Base-by-base conservation (phyloP, 2,329 filamentous ascomycete genomes). In the Orbilia javanica region DNA sequence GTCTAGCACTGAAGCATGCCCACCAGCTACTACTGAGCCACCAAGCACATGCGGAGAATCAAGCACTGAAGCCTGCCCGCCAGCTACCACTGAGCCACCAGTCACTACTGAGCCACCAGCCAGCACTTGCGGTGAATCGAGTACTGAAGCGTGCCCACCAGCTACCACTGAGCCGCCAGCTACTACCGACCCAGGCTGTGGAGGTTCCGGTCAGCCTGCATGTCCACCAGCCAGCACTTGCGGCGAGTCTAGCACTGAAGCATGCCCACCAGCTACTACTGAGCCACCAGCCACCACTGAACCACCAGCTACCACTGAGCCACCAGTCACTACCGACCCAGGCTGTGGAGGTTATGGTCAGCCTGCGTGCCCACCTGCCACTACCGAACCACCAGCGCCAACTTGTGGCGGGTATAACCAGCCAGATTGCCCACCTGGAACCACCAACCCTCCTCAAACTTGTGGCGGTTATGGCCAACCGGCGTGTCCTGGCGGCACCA, bases 381-480 rank as follows among this genome's bases (percentile, higher is more conserved):
- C 44, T 3, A 48, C 36, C 2, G 39, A 48, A 5, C 20, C 60
- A 0, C 20, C 60, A 50, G 22, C 1, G 3, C 6, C 46, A 1
- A 50, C 46, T 20, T 48, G 44, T 5, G 44, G n/a, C n/a, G n/a
- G 36, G 36, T 11, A 42, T 11, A 11, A n/a, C n/a, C n/a, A n/a
- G n/a, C n/a, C n/a, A n/a, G n/a, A n/a, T 42, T 27, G 48, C 22
- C 48, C 48, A 20, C 4, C 22, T 8, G 8, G 20, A 36, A 60
- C 53, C 5, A 36, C 53, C 3, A 29, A 62, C 18, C 34, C 55
- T 4, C 55, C 55, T 13, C 18, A n/a, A n/a, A n/a, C 48, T 27
- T 55, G 50, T n/a, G 53, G 31, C 8, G 53, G 53, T 25, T 60
- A 60, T 25, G 46, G 48, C 22, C 50, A 68, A 29, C 31, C 65